These are phyloP conservation scores for Hypholoma sublateritium DNA, from an alignment of 768 basidiomycete genomes.

Conservation along the genomic window DNA sequence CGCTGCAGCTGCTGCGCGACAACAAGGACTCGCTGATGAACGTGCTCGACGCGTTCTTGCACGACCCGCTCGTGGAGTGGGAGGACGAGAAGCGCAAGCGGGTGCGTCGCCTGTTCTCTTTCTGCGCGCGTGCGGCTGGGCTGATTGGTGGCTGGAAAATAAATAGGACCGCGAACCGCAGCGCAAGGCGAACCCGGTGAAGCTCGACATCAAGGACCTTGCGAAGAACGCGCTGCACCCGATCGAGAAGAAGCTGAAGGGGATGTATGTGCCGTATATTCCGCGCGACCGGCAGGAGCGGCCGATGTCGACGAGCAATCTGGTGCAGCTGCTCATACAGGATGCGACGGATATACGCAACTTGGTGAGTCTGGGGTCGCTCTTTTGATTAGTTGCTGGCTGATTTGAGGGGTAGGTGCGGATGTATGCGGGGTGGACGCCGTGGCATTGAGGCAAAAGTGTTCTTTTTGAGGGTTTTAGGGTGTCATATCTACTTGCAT, in stretches of 20 bases:
- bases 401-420: conserved; percentile 50
- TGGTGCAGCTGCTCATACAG: conserved; percentile 90
- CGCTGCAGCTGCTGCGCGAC: conserved; percentile 80
- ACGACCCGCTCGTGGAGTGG: conserved; percentile 97
- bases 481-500: too few relatives aligned
- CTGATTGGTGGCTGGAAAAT: not conserved
- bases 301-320: conserved; percentile 73
- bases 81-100: conserved; percentile 76
- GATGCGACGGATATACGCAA: conserved; percentile 78
- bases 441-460: conserved; percentile 57
- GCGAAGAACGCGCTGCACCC: conserved; percentile 77
- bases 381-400: conserved; percentile 3
- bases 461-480: not conserved
- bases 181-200: conserved; percentile 30
- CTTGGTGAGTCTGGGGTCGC: conserved; percentile 38
- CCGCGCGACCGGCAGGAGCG: conserved; percentile 52
- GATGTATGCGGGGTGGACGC: conserved; percentile 92
- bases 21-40: conserved; percentile 95
- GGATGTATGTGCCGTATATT: conserved; percentile 58
- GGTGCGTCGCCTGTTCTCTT: conserved; percentile 30
- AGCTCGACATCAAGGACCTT: conserved; percentile 57
- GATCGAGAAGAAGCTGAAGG: conserved; percentile 83
- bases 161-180: conserved; percentile 43
- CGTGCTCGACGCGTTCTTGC: conserved; percentile 94
- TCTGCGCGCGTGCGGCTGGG: not conserved